Evolutionary conservation across 768 basidiomycete genomes (phyloP).

Genomic region (Naematelia encephala): DNA sequence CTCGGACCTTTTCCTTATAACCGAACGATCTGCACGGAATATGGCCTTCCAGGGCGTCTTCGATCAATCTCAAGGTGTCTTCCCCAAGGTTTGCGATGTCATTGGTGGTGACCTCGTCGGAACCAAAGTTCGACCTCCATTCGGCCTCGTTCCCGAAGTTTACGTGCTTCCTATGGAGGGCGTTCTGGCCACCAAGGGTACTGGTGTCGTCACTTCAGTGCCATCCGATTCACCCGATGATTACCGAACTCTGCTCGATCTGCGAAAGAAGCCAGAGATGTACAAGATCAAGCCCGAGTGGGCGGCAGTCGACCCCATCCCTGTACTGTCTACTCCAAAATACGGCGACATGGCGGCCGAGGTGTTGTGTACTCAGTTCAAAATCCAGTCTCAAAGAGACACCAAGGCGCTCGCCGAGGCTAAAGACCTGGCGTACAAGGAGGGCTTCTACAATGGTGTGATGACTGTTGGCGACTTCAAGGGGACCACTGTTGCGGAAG

Average conservation of each 20-base stretch:
- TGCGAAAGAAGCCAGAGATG: slow-evolving; percentile 92
- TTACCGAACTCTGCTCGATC: slow-evolving; percentile 79
- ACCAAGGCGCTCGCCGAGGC: slow-evolving; percentile 88
- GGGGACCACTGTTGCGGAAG: slow-evolving; percentile 81
- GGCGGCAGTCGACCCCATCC: slow-evolving; percentile 77
- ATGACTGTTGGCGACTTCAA: slow-evolving; percentile 91
- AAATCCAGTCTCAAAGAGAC: slow-evolving; percentile 95
- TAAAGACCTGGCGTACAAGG: slow-evolving; percentile 97
- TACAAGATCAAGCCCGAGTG: slow-evolving; percentile 91
- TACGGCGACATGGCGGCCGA: slow-evolving; percentile 89
- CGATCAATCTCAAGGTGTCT: slow-evolving; percentile 63
- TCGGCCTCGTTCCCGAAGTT: slow-evolving; percentile 75
- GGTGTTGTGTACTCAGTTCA: slow-evolving; percentile 76
- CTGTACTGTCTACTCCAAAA: slow-evolving; percentile 82
- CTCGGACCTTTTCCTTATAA: slow-evolving; percentile 79
- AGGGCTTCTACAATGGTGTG: slow-evolving; percentile 91
- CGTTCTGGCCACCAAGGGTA: slow-evolving; percentile 96
- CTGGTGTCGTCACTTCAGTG: slow-evolving; percentile 95
- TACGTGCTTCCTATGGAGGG: slow-evolving; percentile 99
- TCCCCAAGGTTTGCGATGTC: slow-evolving; percentile 71
- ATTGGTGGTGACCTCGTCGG: slow-evolving; percentile 78
- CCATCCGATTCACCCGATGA: slow-evolving; percentile 99
- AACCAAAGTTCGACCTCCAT: slow-evolving; percentile 83
- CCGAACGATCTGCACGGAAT: slow-evolving; percentile 86
- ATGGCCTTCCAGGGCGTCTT: slow-evolving; percentile 93